A percentile compares a stretch with the other conserved stretches of the same genome.
Evolutionary conservation across 805 yeast genomes (phyloP).

Genomic region (Pichia thaimueangensis): DNA sequence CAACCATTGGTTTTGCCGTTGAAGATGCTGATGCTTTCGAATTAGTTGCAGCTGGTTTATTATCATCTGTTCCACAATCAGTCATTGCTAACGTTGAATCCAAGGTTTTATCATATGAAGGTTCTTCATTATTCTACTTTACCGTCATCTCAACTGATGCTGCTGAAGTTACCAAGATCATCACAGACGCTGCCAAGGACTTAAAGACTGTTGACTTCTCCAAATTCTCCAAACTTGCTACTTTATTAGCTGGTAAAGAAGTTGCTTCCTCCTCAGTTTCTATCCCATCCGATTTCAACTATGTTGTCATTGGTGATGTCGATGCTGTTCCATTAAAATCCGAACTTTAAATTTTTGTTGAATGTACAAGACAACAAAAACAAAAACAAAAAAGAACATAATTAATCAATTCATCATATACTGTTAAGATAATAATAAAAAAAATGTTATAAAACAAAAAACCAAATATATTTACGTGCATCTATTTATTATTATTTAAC

Average conservation of each 20-base stretch:
- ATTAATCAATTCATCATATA: too few relatives aligned
- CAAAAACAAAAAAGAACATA: slow-evolving; percentile 3
- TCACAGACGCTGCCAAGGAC: slow-evolving; percentile 53
- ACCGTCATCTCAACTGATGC: slow-evolving; percentile 56
- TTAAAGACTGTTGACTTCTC: slow-evolving; percentile 32
- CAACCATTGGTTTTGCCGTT: slow-evolving; percentile 78
- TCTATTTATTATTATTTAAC: too few relatives aligned
- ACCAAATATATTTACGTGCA: too few relatives aligned
- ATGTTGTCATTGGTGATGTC: slow-evolving; percentile 86
- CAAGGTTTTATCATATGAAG: slow-evolving; percentile 58
- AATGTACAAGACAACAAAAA: not conserved
- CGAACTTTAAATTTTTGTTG: slow-evolving; percentile 54
- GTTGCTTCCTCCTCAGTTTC: slow-evolving; percentile 34
- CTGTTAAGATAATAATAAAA: too few relatives aligned
- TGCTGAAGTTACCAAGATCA: slow-evolving; percentile 50
- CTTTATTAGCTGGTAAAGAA: slow-evolving; percentile 36
- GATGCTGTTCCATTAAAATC: slow-evolving; percentile 81
- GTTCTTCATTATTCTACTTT: slow-evolving; percentile 75
- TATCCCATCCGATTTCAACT: slow-evolving; percentile 57
- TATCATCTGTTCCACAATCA: slow-evolving; percentile 40
- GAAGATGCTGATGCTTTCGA: slow-evolving; percentile 56
- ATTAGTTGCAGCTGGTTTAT: slow-evolving; percentile 64
- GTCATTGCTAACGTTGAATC: slow-evolving; percentile 51
- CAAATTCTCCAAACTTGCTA: slow-evolving; percentile 46
- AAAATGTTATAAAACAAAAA: too few relatives aligned